These are phyloP conservation scores for Nitzschia inconspicua DNA, from an alignment of 108 stramenopile genomes.

Conservation along the genomic window DNA sequence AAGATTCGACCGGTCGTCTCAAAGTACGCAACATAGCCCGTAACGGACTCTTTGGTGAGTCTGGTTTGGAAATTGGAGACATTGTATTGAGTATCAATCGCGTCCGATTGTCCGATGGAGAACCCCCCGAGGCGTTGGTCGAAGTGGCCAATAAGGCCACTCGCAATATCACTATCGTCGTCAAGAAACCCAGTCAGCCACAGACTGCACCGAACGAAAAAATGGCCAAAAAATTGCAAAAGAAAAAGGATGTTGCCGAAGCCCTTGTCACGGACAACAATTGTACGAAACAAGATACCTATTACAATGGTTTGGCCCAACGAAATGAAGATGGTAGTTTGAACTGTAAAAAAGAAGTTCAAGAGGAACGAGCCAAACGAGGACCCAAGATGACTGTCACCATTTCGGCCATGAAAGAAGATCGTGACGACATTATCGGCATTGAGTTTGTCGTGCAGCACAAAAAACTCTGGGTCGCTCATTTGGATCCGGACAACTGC, in stretches of 20 bases:
- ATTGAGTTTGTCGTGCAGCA: conserved; percentile 7
- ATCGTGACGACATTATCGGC: conserved; percentile 1
- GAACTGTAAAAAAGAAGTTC: background rate
- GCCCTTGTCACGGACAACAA: conserved; percentile 17
- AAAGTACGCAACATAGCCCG: conserved; percentile 11
- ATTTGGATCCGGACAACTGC: background rate
- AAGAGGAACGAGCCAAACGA: background rate
- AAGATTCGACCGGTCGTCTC: conserved; percentile 14
- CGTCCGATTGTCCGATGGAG: conserved; percentile 20
- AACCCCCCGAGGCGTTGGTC: conserved; percentile 15
- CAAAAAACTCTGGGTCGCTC: background rate
- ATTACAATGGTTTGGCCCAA: conserved; percentile 9
- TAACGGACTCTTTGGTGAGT: conserved; percentile 25
- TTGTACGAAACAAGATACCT: conserved; percentile 8
- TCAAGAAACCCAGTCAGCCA: conserved; percentile 13
- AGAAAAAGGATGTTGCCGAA: background rate
- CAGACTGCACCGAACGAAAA: background rate
- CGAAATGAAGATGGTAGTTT: conserved; percentile 27
- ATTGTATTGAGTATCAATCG: conserved; percentile 24
- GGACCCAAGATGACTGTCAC: conserved; percentile 7
- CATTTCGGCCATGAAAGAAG: conserved; percentile 15
- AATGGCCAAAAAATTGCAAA: background rate
- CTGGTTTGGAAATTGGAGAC: conserved; percentile 27
- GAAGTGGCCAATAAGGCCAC: conserved; percentile 11
- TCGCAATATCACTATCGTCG: conserved; percentile 18